Evolutionary conservation across 371 early-diverging fungal genomes (phyloP).

Genomic region (Nematocida sp.): DNA sequence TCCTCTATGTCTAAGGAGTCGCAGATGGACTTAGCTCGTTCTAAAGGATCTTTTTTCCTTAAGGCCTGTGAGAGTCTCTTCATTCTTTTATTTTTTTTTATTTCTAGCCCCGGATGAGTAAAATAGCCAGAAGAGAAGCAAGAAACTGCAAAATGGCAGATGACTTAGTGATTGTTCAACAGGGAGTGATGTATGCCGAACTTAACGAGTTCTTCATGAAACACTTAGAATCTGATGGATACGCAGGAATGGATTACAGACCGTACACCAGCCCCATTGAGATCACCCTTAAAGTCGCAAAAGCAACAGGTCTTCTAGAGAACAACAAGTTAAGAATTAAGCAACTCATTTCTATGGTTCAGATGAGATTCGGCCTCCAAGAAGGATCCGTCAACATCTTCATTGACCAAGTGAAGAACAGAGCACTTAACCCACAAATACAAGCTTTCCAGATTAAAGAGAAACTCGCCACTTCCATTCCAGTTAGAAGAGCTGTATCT

Average conservation of each 20-base stretch:
- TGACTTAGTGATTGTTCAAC: conserved; percentile 40
- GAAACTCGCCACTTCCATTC: conserved; percentile 89
- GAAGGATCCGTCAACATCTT: conserved; percentile 84
- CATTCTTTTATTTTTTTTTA: conserved; percentile 49
- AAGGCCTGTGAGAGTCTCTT: conserved; percentile 12
- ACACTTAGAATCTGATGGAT: conserved; percentile 73
- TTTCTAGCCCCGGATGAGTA: conserved; percentile 46
- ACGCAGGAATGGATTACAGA: conserved; percentile 95
- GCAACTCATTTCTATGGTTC: conserved; percentile 90
- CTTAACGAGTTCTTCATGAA: conserved; percentile 69
- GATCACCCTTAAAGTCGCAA: conserved; percentile 95
- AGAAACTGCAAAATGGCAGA: conserved; percentile 39
- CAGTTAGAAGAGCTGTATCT: conserved; percentile 93
- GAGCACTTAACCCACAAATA: conserved; percentile 94
- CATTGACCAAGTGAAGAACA: conserved; percentile 92
- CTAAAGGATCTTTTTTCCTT: conserved; percentile 17
- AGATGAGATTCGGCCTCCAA: conserved; percentile 90
- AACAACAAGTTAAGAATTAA: conserved; percentile 95
- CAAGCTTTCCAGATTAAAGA: conserved; percentile 94
- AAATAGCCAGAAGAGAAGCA: conserved; percentile 45
- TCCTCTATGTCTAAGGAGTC: conserved; percentile 28
- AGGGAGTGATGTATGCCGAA: conserved; percentile 66
- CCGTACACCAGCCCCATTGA: conserved; percentile 91
- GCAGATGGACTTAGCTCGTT: conserved; percentile 28
- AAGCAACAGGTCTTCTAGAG: conserved; percentile 92